Base-by-base conservation (phyloP, 1,284 basidiomycete genomes). In the Hemileia vastatrix region DNA sequence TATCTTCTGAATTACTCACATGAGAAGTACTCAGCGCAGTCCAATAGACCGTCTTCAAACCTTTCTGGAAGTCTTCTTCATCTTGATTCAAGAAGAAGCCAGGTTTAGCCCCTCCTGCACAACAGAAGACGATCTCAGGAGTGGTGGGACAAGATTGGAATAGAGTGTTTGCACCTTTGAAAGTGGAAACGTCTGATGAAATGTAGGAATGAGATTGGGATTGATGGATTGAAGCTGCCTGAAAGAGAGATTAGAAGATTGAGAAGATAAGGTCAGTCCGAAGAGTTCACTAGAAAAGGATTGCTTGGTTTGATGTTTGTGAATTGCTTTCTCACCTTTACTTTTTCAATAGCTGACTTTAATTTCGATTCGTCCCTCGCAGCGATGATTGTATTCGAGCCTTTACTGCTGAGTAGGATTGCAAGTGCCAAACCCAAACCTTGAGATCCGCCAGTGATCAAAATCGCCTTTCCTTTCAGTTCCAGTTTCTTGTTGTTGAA, bases 351-450 rank as follows among this genome's bases (percentile, higher is more conserved):
- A 0, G 87, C 88, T 15, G 74, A 77, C 56, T 81, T 76, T 31
- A 90, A 78, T 66, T 83, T 85, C 49, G 77, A 76, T 66, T 83
- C 78, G 67, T 85, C 82, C 24, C 88, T 80, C 47, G 88, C 88
- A 36, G 90, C 85, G 65, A 93, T 86, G 1, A 86, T 87, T 2
- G 92, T 85, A 72, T 88, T 79, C 1, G 88, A 87, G 1, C 90
- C 90, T 57, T 80, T 80, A 66, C 80, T 77, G n/a, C 84, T 82
- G 9, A 92, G 80, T 45, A 84, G 78, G 45, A 82, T 79, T 0
- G 88, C 86, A 0, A 91, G 78, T 0, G 84, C 80, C 13, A 88
- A 80, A 6, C 90, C 90, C 1, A 90, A 81, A 0, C 90, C 90
- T 23, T 84, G 80, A 6, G 85, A 87, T 0, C 88, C 90, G 23